Base-by-base conservation (phyloP, 805 yeast genomes). In the Pichia ethanolica region DNA sequence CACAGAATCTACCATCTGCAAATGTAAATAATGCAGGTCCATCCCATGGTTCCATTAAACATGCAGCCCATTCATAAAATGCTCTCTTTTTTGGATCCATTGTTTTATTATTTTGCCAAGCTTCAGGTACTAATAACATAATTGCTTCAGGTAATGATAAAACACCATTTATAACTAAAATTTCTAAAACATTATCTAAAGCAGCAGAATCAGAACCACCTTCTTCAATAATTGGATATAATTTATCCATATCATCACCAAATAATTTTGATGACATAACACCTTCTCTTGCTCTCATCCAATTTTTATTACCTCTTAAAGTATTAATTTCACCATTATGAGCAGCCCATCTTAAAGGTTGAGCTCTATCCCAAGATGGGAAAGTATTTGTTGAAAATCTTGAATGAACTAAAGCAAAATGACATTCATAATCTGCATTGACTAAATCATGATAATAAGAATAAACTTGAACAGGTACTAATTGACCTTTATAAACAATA, bases 361-460 rank as follows among this genome's bases (percentile, higher is more conserved):
- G 99, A 27, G 99, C 98, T 70, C 99, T 82, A 71, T 93, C 99
- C 99, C 99, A 91, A n/a, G 97, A 89, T 44, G 99, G 99, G 81
- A 91, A 91, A 44, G 99, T 91, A 70, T 91, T 91, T 34, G 99
- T 91, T 50, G 97, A 89, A 76, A 91, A 91, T 67, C 99, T 82
- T 27, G 98, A 90, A 72, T 91, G 99, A 46, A 91, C 98, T 39
- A 91, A 77, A 13, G 97, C 96, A 75, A 93, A 88, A 65, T 90
- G 97, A 42, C 95, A 93, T 71, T 89, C 91, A 69, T 82, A 91
- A 63, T 89, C 93, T 30, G 89, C 91, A 66, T 89, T 89, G 54
- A 82, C 84, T 64, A 91, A 77, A 70, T 91, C 99, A 65, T 88
- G 89, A 73, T 90, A 91, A 72, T 93, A 91, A 59, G 86, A 81